Base-by-base conservation (phyloP, 1,139 yeast genomes). In the Hyphopichia wangnamkhiaoensis region DNA sequence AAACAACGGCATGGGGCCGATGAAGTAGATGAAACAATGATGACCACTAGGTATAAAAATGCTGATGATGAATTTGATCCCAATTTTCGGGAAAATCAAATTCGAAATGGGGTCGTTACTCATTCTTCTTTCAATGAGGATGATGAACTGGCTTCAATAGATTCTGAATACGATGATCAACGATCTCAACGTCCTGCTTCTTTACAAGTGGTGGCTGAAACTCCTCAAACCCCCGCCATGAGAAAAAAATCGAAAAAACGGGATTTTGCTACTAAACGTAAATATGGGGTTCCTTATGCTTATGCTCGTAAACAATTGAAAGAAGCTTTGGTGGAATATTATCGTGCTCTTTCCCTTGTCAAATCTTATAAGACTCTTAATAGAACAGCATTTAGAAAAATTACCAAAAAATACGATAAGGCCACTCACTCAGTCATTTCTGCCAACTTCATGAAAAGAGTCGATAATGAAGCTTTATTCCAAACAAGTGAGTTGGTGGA, bases 331-430 rank as follows among this genome's bases (percentile, higher is more conserved):
- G 68, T 83, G 41, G 97, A 91, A 54, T 84, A 79, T 49, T 93
- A 91, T 59, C 73, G 95, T 40, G 80, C 87, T 8, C 66, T 93
- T 44, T 90, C 91, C 47, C 70, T 93, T 34, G 69, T 93, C 39
- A 81, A 82, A 49, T 85, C 94, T 1, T 93, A 82, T 58, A 74
- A 88, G 46, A 73, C 82, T 33, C 63, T 91, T 49, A 93, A 93
- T 60, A 74, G 90, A 27, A 90, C 96, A 0, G 98, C 95, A 0
- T 81, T 91, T 52, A 76, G 96, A 41, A 93, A 93, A 54, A 82
- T 93, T 54, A 74, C 90, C 40, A 93, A 93, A 56, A 93, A 93
- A 60, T 90, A 79, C 56, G 98, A 93, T 63, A 93, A 93, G 53
- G 71, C 84, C 3, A 74, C 84, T 14, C 60, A 67, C 14, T 71